Evolutionary conservation across 78 protist genomes (phyloP), one percentile per base, ranked within the genome.

Genomic region (Cyanophora paradoxa): DNA sequence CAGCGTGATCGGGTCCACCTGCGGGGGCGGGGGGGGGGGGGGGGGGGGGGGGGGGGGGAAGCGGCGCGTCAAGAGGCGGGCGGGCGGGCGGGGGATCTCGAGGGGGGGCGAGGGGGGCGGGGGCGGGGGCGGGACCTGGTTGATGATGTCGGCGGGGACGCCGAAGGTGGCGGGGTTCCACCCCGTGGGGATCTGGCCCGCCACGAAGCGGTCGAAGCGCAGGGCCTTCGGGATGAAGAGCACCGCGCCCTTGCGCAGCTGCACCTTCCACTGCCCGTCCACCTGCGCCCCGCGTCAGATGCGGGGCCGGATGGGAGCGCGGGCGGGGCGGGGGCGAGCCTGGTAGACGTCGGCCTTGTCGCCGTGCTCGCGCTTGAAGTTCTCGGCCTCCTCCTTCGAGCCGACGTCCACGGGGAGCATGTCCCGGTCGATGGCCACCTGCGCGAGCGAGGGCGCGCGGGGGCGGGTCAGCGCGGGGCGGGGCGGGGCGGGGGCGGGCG

Each of bases 151-250:
- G 16, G 56, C 40, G 22, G 88, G 84, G 20, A 84, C 42, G n/a
- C 88, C 88, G 52, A 33, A 41, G 31, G 65, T 54, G 42, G 1
- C 10, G 10, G 89, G 72, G 64, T 79, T 66, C 89, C 89, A 85
- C 37, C 84, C 84, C 1, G 89, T 80, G 28, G 89, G 89, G 42
- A 85, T 10, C 57, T 79, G 89, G 14, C 89, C 89, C 19, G 84
- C 85, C 17, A 85, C 82, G 24, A 19, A 0, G 31, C 89, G 79
- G 67, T 57, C 73, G 76, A 85, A 84, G 16, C 39, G 1, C 31
- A 78, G 64, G 30, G 88, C 88, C 70, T 66, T 61, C 36, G 88
- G 88, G 36, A 84, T 39, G 77, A 72, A 72, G 50, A 84, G 2
- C 28, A 31, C 57, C 3, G 84, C 80, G 64, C 88, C 88, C 58